phyloP scores from a whole-genome alignment of 331 rosid genomes.

The Quercus tomentella region DNA sequence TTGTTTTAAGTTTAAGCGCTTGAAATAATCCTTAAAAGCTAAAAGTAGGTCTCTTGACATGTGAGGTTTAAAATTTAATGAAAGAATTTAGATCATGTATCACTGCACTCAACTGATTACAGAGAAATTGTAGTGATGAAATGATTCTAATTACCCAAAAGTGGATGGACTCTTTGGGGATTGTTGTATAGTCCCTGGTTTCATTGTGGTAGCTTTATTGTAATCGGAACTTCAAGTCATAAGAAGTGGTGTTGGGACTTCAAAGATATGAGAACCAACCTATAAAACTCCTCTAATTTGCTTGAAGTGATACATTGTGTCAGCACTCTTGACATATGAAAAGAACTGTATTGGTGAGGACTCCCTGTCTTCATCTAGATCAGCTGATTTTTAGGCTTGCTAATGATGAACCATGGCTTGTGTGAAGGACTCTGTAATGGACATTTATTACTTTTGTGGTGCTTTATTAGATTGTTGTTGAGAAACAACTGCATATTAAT shows the following conservation, averaged over 20 bases:
- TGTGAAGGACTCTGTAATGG: neutral
- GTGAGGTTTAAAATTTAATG: neutral
- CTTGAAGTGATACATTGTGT: too few species aligned
- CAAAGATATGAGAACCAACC: neutral
- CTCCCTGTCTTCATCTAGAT: neutral
- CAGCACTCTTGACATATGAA: neutral
- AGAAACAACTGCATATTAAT: neutral
- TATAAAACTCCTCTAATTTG: too few species aligned
- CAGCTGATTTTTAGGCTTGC: neutral
- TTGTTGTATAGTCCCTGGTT: neutral
- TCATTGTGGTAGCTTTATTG: neutral
- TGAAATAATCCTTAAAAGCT: neutral
- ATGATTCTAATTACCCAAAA: neutral
- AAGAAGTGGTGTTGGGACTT: neutral
- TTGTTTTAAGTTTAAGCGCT: neutral
- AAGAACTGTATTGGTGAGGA: neutral
- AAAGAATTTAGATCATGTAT: neutral
- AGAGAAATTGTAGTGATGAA: too few species aligned
- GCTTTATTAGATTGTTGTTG: too few species aligned
- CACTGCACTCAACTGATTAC: neutral
- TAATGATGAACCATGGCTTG: neutral
- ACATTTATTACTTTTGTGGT: neutral
- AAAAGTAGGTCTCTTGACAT: neutral
- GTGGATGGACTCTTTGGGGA: neutral
- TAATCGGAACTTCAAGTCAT: neutral